A percentile compares a stretch with the other conserved stretches of the same genome.
These are phyloP conservation scores for Penicillium sp. DNA, from an alignment of 2,329 filamentous ascomycete genomes.

Conservation along the genomic window DNA sequence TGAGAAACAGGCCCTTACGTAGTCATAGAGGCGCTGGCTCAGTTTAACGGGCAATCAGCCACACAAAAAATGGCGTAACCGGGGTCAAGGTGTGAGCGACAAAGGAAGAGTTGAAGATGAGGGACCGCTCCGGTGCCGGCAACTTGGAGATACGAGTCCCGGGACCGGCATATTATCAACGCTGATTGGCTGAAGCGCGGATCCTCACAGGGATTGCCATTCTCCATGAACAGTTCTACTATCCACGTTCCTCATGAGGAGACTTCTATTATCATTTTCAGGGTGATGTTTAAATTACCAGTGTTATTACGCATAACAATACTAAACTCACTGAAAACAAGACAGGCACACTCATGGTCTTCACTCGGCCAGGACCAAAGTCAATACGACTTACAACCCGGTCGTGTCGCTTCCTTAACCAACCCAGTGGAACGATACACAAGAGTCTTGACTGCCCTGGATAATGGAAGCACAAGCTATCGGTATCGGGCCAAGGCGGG, in stretches of 20 bases:
- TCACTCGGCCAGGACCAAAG: neutral
- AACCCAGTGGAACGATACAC: slow-evolving; percentile 2
- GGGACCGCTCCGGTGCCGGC: neutral
- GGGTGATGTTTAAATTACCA: neutral
- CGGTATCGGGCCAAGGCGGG: neutral
- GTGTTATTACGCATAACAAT: neutral
- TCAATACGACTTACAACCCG: neutral
- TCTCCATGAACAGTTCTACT: neutral
- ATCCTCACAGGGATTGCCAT: neutral
- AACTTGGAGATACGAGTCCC: neutral
- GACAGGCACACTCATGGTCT: neutral
- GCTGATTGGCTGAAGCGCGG: neutral
- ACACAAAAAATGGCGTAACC: neutral
- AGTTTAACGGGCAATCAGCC: neutral
- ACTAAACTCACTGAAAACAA: neutral
- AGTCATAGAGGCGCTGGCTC: slow-evolving; percentile 1
- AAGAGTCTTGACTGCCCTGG: neutral
- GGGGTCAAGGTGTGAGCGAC: neutral
- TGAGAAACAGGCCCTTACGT: slow-evolving; percentile 8
- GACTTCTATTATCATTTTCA: neutral
- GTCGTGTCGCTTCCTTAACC: neutral
- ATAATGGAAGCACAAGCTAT: neutral
- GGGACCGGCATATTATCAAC: neutral
- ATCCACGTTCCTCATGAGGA: neutral
- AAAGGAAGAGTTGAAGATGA: neutral